Percentiles rank a stretch among this genome's conserved stretches.
phyloP scores from a whole-genome alignment of 768 basidiomycete species.

The Suillus ampliporus region DNA sequence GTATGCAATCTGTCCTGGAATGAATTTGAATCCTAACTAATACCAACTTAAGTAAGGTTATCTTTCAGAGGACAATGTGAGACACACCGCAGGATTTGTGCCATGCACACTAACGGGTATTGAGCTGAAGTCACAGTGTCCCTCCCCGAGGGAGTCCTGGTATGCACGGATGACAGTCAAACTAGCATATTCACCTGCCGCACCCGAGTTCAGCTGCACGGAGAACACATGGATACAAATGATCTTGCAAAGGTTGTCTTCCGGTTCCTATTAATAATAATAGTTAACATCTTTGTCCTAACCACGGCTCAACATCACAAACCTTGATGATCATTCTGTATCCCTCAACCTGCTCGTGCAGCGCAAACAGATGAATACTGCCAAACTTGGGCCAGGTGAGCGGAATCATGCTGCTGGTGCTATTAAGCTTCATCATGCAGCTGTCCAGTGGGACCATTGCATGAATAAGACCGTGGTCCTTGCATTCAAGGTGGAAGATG shows the following conservation, averaged over 20 bases:
- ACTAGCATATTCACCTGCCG: slow-evolving; percentile 98
- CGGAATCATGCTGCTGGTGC: slow-evolving; percentile 97
- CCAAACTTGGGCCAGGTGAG: slow-evolving; percentile 94
- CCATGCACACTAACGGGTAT: slow-evolving; percentile 98
- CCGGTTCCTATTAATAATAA: slow-evolving; percentile 71
- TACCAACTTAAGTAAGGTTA: slow-evolving; percentile 65
- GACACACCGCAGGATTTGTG: slow-evolving; percentile 92
- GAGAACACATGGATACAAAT: slow-evolving; percentile 97
- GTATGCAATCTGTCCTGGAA: slow-evolving; percentile 77
- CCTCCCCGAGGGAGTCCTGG: slow-evolving; percentile 87
- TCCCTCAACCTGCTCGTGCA: slow-evolving; percentile 86
- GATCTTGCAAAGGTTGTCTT: slow-evolving; percentile 87
- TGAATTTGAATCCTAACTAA: slow-evolving; percentile 17
- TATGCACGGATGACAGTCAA: slow-evolving; percentile 93
- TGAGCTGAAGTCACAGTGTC: slow-evolving; percentile 86
- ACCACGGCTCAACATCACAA: slow-evolving; percentile 10
- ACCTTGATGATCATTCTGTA: slow-evolving; percentile 85
- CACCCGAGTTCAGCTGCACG: slow-evolving; percentile 97
- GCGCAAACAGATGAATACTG: slow-evolving; percentile 91
- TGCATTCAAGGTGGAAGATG: slow-evolving; percentile 90
- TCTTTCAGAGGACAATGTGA: slow-evolving; percentile 53
- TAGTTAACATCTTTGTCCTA: slow-evolving; percentile 18
- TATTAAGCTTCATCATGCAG: slow-evolving; percentile 98
- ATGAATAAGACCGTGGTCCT: slow-evolving; percentile 94
- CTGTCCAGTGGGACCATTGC: slow-evolving; percentile 96